Percentiles rank a stretch among this genome's conserved stretches.
Evolutionary conservation across 73 alveolate species (phyloP).

Genomic region (Breviolum minutum): DNA sequence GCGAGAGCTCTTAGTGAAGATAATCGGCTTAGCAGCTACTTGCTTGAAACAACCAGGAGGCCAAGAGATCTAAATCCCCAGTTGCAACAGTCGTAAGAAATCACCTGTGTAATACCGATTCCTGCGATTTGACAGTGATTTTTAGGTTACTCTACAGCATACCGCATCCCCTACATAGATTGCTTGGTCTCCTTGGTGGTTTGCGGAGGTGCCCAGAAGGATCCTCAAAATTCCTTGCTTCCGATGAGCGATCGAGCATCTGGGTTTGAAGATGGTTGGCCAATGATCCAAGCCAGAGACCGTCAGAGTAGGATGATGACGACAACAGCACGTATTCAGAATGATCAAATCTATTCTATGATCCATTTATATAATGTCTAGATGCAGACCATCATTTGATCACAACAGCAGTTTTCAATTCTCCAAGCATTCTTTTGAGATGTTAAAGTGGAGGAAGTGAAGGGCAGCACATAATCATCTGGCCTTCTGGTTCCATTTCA

Average conservation of each 20-base stretch:
- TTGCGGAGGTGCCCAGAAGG: constrained; percentile 18
- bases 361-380: not conserved
- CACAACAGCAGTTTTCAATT: not conserved
- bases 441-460: not conserved
- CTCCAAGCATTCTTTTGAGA: not conserved
- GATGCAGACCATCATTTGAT: not conserved
- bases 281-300: too few relatives aligned
- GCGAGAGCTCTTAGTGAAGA: too few relatives aligned
- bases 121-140: too few relatives aligned
- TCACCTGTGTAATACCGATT: too few relatives aligned
- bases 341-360: not conserved
- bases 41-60: too few relatives aligned
- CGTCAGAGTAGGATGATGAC: not conserved
- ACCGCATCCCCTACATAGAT: too few relatives aligned
- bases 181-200: too few relatives aligned
- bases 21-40: too few relatives aligned
- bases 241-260: constrained; percentile 20
- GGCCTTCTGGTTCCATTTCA: not conserved
- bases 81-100: too few relatives aligned
- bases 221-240: constrained; percentile 39
- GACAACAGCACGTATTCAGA: not conserved
- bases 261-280: not conserved
- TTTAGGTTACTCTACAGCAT: too few relatives aligned
- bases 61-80: too few relatives aligned
- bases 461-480: not conserved